Conservation (phyloP, 805 yeast genomes). For the Ogataea haglerorum region DNA sequence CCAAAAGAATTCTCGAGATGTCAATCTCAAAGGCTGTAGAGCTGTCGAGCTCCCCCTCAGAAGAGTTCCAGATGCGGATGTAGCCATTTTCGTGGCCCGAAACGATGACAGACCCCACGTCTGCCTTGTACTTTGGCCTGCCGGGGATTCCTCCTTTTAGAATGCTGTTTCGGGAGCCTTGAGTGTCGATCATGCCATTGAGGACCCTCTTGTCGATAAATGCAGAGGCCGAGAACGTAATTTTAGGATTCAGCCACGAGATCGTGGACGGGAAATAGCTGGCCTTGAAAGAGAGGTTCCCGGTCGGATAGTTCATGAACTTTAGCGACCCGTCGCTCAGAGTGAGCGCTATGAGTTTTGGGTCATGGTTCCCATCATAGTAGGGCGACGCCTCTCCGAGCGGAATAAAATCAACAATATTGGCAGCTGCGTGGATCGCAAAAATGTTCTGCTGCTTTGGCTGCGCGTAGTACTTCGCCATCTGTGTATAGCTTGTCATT, state of each 20-base stretch:
- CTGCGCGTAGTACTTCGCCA: constrained; percentile 69
- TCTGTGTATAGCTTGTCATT: constrained; percentile 77
- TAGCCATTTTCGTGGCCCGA: constrained; percentile 88
- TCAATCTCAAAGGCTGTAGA: constrained; percentile 58
- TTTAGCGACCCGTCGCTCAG: constrained; percentile 65
- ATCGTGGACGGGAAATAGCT: constrained; percentile 76
- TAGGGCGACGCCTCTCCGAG: constrained; percentile 67
- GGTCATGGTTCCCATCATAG: constrained; percentile 78
- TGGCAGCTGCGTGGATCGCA: constrained; percentile 48
- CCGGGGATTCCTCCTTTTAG: constrained; percentile 80
- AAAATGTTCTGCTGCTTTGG: constrained; percentile 54
- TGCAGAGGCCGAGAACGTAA: constrained; percentile 52
- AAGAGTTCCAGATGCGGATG: constrained; percentile 79
- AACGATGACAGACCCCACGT: constrained; percentile 57
- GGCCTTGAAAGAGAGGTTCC: constrained; percentile 48
- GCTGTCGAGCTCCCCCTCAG: constrained; percentile 67
- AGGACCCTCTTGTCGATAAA: constrained; percentile 33
- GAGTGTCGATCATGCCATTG: constrained; percentile 39
- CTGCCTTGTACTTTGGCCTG: constrained; percentile 45
- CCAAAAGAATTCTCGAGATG: constrained; percentile 44
- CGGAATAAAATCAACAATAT: constrained; percentile 46
- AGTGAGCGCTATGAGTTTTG: constrained; percentile 56
- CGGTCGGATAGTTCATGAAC: constrained; percentile 56
- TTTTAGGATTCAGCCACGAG: constrained; percentile 73
- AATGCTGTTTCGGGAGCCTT: constrained; percentile 52